These are phyloP conservation scores for Cercospora janseana DNA, from an alignment of 2,329 filamentous ascomycete genomes.

Conservation along the genomic window DNA sequence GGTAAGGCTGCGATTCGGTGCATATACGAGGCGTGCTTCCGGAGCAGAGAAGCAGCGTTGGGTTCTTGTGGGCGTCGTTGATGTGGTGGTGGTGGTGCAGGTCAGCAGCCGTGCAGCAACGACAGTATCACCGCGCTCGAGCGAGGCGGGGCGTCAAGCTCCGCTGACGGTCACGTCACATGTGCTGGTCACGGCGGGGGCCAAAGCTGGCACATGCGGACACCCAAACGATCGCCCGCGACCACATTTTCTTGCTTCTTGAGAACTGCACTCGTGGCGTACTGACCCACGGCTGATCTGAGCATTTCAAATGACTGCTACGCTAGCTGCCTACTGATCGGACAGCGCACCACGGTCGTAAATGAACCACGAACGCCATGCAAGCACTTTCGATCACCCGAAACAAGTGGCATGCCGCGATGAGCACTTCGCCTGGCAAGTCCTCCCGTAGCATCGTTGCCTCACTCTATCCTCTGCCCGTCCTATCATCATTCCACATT, in stretches of 20 bases:
- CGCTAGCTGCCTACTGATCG: slow-evolving; percentile 8
- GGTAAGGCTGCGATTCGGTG: neutral
- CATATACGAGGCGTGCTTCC: neutral
- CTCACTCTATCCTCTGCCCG: neutral
- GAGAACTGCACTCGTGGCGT: slow-evolving; percentile 1
- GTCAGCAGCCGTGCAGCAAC: too few relatives aligned
- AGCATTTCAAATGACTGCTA: slow-evolving; percentile 1
- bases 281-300: neutral
- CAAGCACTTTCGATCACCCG: neutral
- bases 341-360: neutral
- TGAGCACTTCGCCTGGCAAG: neutral
- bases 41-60: too few relatives aligned
- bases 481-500: neutral
- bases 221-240: too few relatives aligned
- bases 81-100: neutral
- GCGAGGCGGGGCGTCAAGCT: too few relatives aligned
- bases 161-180: too few relatives aligned
- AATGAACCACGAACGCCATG: neutral
- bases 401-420: slow-evolving; percentile 1
- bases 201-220: too few relatives aligned
- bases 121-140: too few relatives aligned
- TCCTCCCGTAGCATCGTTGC: neutral
- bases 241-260: too few relatives aligned
- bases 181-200: too few relatives aligned
- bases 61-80: neutral